Conservation (phyloP, 768 basidiomycete genomes). For the Mycena polygramma region DNA sequence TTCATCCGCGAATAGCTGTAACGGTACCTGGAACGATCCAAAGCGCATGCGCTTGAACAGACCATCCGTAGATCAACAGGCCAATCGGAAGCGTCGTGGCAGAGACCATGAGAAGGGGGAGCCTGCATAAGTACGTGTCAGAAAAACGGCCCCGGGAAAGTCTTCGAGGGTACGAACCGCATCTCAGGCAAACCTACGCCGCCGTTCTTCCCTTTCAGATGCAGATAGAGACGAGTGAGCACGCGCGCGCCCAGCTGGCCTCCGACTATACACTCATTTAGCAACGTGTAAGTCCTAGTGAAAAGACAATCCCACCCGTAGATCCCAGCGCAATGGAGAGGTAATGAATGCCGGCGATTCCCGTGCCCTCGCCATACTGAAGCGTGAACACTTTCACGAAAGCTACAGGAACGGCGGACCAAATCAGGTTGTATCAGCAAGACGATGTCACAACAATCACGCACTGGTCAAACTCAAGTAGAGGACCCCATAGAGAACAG, state of each 20-base stretch:
- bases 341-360: slow-evolving; percentile 73
- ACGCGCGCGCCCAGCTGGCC: slow-evolving; percentile 57
- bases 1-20: no score
- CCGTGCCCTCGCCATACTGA: slow-evolving; percentile 61
- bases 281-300: slow-evolving; percentile 13
- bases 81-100: slow-evolving; percentile 70
- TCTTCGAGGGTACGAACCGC: slow-evolving; percentile 47
- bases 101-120: slow-evolving; percentile 59
- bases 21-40: slow-evolving; percentile 65
- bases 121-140: slow-evolving; percentile 34
- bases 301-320: slow-evolving; percentile 53
- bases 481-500: slow-evolving; percentile 67
- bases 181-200: slow-evolving; percentile 68
- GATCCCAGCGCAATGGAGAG: slow-evolving; percentile 70
- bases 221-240: slow-evolving; percentile 62
- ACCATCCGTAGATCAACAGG: slow-evolving; percentile 74
- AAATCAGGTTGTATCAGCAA: no score
- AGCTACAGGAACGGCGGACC: slow-evolving; percentile 46
- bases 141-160: slow-evolving; percentile 10
- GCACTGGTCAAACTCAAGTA: slow-evolving; percentile 56
- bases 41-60: slow-evolving; percentile 59
- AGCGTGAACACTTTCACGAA: slow-evolving; percentile 66
- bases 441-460: slow-evolving; percentile 33
- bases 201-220: slow-evolving; percentile 60
- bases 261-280: slow-evolving; percentile 43